Evolutionary conservation across 1,284 basidiomycete species (phyloP).

Genomic region (Vanrija humicola): DNA sequence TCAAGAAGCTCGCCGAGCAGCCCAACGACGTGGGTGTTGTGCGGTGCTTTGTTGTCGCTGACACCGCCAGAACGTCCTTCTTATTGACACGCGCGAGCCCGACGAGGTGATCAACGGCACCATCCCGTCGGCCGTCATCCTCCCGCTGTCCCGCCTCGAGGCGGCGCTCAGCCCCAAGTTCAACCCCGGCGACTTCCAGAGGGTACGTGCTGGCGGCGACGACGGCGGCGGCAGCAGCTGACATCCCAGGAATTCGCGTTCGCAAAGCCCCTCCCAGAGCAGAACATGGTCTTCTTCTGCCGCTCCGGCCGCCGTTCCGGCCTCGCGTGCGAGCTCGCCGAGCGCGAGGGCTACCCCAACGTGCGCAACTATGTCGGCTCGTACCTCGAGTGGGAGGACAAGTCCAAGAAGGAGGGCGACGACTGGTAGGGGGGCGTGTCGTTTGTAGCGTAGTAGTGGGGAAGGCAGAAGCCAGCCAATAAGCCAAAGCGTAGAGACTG

Average conservation of each 20-base stretch:
- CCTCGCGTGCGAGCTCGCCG: conserved; percentile 78
- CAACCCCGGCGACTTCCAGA: conserved; percentile 59
- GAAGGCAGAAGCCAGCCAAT: too few relatives aligned
- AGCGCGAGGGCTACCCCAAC: conserved; percentile 75
- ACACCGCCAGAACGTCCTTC: conserved; percentile 63
- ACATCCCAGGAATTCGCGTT: conserved; percentile 63
- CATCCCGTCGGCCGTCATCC: conserved; percentile 91
- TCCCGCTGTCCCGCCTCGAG: conserved; percentile 77
- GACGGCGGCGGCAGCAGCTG: too few relatives aligned
- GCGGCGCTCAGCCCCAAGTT: conserved; percentile 60
- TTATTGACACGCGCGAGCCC: conserved; percentile 91
- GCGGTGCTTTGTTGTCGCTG: too few relatives aligned
- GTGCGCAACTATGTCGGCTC: conserved; percentile 87
- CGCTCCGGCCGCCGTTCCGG: conserved; percentile 81
- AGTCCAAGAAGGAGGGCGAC: conserved; percentile 26
- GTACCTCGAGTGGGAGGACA: conserved; percentile 85
- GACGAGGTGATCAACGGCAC: conserved; percentile 90
- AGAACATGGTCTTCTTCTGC: conserved; percentile 92
- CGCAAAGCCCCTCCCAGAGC: conserved; percentile 67
- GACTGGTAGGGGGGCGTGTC: neutral
- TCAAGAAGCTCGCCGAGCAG: conserved; percentile 75
- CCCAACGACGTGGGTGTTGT: conserved; percentile 68
- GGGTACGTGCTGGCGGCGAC: too few relatives aligned
- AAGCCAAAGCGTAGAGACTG: too few relatives aligned
- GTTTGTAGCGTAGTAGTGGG: too few relatives aligned